These are phyloP conservation scores for Penicillium daleae DNA, from an alignment of 495 filamentous ascomycete species.

Conservation along the genomic window DNA sequence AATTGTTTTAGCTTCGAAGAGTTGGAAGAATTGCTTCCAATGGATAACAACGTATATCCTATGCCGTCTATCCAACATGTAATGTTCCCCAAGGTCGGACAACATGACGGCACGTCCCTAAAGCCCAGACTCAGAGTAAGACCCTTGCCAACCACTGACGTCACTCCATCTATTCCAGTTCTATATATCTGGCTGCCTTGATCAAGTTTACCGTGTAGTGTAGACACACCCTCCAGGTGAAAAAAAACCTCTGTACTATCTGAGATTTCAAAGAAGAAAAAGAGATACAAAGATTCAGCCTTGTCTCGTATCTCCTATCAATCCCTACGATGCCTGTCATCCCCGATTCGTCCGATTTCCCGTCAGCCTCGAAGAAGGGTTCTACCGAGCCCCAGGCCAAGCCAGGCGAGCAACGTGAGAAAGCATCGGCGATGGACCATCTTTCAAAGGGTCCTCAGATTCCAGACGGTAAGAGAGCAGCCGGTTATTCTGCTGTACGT, in stretches of 20 bases:
- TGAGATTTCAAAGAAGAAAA: background rate
- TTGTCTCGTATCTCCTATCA: background rate
- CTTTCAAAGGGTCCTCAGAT: conserved; percentile 52
- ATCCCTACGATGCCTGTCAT: conserved; percentile 39
- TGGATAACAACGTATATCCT: too few relatives aligned
- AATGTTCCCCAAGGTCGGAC: too few relatives aligned
- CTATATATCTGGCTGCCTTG: conserved; percentile 3
- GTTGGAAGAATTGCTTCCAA: too few relatives aligned
- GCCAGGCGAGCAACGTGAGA: conserved; percentile 29
- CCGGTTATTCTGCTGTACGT: background rate
- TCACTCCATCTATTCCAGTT: conserved; percentile 27
- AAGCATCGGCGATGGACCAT: conserved; percentile 41
- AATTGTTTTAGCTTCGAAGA: too few relatives aligned
- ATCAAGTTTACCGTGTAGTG: background rate
- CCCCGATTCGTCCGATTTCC: conserved; percentile 36
- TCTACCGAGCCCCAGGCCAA: conserved; percentile 29
- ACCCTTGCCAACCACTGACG: conserved; percentile 24
- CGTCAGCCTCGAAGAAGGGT: conserved; percentile 27
- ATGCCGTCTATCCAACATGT: too few relatives aligned
- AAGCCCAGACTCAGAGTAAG: background rate
- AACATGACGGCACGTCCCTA: background rate
- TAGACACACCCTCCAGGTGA: background rate
- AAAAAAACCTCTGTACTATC: background rate
- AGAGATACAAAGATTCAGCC: background rate
- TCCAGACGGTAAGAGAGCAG: conserved; percentile 41